Evolutionary conservation across 192 early-diverging fungal species (phyloP).

Genomic region (Backusella macrospora): DNA sequence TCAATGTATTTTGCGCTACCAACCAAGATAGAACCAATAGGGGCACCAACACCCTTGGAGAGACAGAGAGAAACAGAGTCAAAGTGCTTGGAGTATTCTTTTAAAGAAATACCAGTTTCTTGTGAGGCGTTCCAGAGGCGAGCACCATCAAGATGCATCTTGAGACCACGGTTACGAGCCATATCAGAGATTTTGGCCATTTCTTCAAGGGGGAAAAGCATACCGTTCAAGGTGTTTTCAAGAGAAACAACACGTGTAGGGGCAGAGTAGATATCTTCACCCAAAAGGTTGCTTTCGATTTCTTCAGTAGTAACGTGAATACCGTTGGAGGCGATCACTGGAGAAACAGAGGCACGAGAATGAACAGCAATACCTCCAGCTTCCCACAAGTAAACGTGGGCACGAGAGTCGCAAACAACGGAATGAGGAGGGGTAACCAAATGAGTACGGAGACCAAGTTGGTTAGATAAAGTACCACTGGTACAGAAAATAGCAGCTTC

Average conservation of each 20-base stretch:
- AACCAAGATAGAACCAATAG: conserved; percentile 87
- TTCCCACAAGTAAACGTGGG: conserved; percentile 83
- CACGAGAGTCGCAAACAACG: conserved; percentile 72
- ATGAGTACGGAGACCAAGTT: conserved; percentile 79
- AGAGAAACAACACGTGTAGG: conserved; percentile 81
- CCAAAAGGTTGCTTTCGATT: conserved; percentile 62
- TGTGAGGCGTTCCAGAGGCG: conserved; percentile 88
- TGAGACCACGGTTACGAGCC: conserved; percentile 56
- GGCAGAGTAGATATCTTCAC: conserved; percentile 73
- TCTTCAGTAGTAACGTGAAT: conserved; percentile 67
- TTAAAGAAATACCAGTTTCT: conserved; percentile 67
- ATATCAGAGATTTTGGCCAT: conserved; percentile 66
- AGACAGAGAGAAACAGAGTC: conserved; percentile 89
- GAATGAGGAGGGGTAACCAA: conserved; percentile 78
- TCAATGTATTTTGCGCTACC: conserved; percentile 69
- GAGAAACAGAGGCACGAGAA: conserved; percentile 69
- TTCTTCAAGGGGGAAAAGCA: conserved; percentile 79
- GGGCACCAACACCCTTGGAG: conserved; percentile 91
- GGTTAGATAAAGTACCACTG: conserved; percentile 83
- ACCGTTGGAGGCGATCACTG: conserved; percentile 58
- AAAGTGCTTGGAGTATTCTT: conserved; percentile 71
- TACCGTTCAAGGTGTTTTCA: conserved; percentile 90
- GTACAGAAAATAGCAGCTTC: conserved; percentile 81
- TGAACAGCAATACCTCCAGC: conserved; percentile 81
- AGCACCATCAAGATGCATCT: conserved; percentile 89